Percentiles rank a stretch among this genome's conserved stretches.
Evolutionary conservation across 2,329 filamentous ascomycete species (phyloP).

Genomic region (Hortaea werneckii): DNA sequence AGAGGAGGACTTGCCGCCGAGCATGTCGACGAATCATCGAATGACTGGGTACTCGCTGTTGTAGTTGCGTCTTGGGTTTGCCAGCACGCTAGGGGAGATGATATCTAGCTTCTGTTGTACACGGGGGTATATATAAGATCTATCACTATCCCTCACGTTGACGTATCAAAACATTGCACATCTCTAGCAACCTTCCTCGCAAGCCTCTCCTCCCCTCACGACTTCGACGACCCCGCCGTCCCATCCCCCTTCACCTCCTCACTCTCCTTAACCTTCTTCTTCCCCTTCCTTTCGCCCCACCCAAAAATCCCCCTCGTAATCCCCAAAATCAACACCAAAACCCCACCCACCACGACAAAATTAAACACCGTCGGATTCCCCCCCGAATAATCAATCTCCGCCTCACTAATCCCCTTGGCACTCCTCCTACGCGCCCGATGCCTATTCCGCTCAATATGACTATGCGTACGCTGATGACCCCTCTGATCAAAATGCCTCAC

Average conservation of each 20-base stretch:
- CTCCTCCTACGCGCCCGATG: conserved; percentile 13
- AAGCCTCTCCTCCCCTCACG: no score
- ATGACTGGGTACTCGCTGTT: not conserved
- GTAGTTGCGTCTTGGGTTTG: no score
- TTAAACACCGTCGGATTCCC: conserved; percentile 20
- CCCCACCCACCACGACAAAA: conserved; percentile 24
- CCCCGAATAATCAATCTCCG: conserved; percentile 7
- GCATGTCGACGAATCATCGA: conserved; percentile 12
- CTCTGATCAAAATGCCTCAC: conserved; percentile 70
- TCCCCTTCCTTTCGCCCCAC: not conserved
- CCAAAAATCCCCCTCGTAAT: not conserved
- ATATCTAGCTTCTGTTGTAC: no score
- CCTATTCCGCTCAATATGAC: conserved; percentile 35
- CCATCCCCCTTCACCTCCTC: not conserved
- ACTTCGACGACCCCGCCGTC: not conserved
- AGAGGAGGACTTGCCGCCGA: conserved; percentile 33
- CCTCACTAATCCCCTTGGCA: conserved; percentile 9
- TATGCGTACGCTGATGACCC: conserved; percentile 65
- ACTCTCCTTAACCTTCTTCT: not conserved
- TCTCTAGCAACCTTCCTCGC: no score
- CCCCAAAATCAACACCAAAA: conserved; percentile 16
- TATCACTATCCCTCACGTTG: no score
- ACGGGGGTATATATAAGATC: no score
- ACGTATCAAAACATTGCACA: no score
- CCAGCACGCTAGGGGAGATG: no score